Percentiles rank a stretch among this genome's conserved stretches.
Evolutionary conservation across 805 yeast species (phyloP).

Genomic region (Spathaspora hagerdaliae): DNA sequence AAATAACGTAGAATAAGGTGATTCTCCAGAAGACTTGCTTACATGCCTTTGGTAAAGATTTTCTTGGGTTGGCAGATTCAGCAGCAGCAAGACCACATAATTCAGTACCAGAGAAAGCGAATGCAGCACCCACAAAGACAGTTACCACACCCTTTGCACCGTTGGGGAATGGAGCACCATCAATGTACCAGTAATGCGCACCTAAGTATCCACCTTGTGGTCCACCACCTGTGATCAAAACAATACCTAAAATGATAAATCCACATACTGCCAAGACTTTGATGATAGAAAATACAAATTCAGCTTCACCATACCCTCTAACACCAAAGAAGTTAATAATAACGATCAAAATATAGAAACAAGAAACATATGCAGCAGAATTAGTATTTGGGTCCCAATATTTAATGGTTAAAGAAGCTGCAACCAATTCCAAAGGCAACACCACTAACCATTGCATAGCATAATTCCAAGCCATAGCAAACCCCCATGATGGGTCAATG

Average conservation of each 20-base stretch:
- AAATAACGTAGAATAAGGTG: constrained; percentile 31
- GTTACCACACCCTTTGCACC: constrained; percentile 39
- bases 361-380: constrained; percentile 56
- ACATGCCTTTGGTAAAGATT: constrained; percentile 31
- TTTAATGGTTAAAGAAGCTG: constrained; percentile 50
- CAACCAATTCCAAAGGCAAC: constrained; percentile 55
- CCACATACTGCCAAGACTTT: constrained; percentile 47
- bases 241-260: constrained; percentile 45
- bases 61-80: constrained; percentile 30
- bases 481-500: constrained; percentile 59
- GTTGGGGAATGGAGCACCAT: constrained; percentile 47
- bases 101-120: constrained; percentile 35
- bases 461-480: constrained; percentile 34
- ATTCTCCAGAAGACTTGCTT: constrained; percentile 38
- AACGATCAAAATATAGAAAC: constrained; percentile 44
- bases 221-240: constrained; percentile 50
- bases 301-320: constrained; percentile 55
- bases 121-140: constrained; percentile 36
- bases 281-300: constrained; percentile 44
- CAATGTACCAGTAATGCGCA: constrained; percentile 44
- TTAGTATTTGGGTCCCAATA: constrained; percentile 50
- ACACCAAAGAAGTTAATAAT: constrained; percentile 52
- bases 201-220: constrained; percentile 46
- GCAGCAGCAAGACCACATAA: constrained; percentile 36
- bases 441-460: constrained; percentile 32